Evolutionary conservation across 1,139 yeast species (phyloP).

Genomic region (Geotrichum citri-aurantii): DNA sequence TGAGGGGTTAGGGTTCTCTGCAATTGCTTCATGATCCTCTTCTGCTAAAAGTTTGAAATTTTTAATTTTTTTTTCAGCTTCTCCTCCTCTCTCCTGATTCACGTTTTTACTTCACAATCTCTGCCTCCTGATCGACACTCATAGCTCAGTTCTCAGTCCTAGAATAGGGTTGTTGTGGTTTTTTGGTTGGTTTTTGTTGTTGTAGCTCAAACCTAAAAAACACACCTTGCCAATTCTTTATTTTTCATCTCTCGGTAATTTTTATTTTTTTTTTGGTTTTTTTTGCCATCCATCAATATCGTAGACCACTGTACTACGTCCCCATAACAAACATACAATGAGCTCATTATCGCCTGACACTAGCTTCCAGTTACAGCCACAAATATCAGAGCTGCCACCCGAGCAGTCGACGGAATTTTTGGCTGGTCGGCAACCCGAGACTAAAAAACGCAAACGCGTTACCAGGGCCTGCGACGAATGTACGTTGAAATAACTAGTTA

Average conservation of each 20-base stretch:
- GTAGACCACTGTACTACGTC: neutral
- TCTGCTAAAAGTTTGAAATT: neutral
- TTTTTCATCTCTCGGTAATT: neutral
- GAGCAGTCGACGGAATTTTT: neutral
- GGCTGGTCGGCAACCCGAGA: neutral
- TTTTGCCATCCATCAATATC: neutral
- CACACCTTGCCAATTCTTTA: neutral
- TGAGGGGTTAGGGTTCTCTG: neutral
- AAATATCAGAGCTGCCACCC: neutral
- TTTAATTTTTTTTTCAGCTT: neutral
- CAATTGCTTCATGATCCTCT: neutral
- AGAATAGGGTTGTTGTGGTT: neutral
- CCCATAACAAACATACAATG: neutral
- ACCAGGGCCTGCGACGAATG: slow-evolving; percentile 83
- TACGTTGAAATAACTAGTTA: slow-evolving; percentile 30
- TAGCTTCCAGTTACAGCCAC: neutral
- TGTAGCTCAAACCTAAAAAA: neutral
- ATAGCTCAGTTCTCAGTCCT: neutral
- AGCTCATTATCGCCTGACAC: neutral
- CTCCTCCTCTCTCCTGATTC: neutral
- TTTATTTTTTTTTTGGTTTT: neutral
- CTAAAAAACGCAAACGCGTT: slow-evolving; percentile 65
- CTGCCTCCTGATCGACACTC: neutral
- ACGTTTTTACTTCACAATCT: neutral
- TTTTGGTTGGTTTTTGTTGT: neutral